These are phyloP conservation scores for Talaromyces sp. DNA, from an alignment of 2,329 filamentous ascomycete genomes.

Conservation along the genomic window DNA sequence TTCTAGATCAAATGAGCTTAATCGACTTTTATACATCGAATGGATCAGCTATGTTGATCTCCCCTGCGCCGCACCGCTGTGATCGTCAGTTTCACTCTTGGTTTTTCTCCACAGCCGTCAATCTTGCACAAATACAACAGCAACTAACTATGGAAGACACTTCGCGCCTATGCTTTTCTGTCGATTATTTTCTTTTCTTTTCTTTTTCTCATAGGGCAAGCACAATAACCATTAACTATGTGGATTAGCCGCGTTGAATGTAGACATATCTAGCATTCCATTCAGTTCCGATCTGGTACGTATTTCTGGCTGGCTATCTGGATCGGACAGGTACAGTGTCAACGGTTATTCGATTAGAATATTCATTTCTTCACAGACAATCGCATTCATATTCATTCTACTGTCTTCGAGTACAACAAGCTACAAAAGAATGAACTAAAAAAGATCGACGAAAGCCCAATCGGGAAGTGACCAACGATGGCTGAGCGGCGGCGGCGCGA, in stretches of 20 bases:
- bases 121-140: not conserved
- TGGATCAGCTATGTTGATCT: conserved; percentile 4
- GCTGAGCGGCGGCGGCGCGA: conserved; percentile 7
- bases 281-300: not conserved
- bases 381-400: not conserved
- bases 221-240: not conserved
- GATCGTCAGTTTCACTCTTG: conserved; percentile 1
- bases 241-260: not conserved
- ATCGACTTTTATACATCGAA: not conserved
- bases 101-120: conserved; percentile 1
- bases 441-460: conserved; percentile 3
- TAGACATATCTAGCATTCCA: not conserved
- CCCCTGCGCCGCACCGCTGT: not conserved
- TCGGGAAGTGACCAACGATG: conserved; percentile 7
- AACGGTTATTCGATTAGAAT: not conserved
- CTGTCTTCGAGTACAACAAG: no score
- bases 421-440: not conserved
- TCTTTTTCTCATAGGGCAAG: not conserved
- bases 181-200: not conserved
- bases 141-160: not conserved
- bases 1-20: conserved; percentile 2
- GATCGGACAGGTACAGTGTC: not conserved
- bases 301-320: not conserved
- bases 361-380: not conserved
- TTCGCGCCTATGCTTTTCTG: not conserved